Evolutionary conservation across 495 filamentous ascomycete genomes (phyloP), one percentile per base, ranked within the genome.

Genomic region (Chaetomidium leptoderma): DNA sequence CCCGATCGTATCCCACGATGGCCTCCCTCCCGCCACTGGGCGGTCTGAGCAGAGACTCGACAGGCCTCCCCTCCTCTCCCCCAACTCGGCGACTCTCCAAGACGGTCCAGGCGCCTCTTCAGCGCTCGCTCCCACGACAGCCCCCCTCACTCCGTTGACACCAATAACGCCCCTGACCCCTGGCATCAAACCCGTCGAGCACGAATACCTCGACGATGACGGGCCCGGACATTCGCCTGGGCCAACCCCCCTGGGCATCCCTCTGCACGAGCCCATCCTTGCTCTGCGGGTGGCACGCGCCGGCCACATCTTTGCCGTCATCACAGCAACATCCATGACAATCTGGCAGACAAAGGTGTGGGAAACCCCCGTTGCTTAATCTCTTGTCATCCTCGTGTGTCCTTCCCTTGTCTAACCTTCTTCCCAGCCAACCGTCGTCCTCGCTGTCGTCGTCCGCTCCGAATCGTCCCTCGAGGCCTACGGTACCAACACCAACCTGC

Each of bases 321-420:
- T 97, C 66, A 97, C 93, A 2, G 72, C 80, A 6, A 86, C 86
- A 8, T 86, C 86, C 5, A 80, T 97, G 66, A 89, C 86, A 17
- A 80, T 97, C 55, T 99, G 95, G 95, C 95, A 99, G 73, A 92
- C 89, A 53, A 91, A 90, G 79, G 92, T 92, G 81, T 58, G 65
- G 9, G 23, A 14, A 11, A 9, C 14, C 24, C 26, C 23, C 9
- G 2, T 35, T 35, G 24, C 19, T n/a, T 45, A 21, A 17, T 52
- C 11, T 57, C 24, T 4, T 37, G 33, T 42, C 51, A 47, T 19
- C 14, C 10, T 53, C n/a, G 36, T 27, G 44, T 40, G 21, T 6
- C 19, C 29, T 30, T 19, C 59, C 21, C 21, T 54, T 23, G 23
- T 50, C 63, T 67, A 53, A 64, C 63, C 30, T 23, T n/a, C 65